Percentiles rank a stretch among this genome's conserved stretches.
phyloP scores from a whole-genome alignment of 2,329 filamentous ascomycete species.

The Scedosporium aurantiacum region DNA sequence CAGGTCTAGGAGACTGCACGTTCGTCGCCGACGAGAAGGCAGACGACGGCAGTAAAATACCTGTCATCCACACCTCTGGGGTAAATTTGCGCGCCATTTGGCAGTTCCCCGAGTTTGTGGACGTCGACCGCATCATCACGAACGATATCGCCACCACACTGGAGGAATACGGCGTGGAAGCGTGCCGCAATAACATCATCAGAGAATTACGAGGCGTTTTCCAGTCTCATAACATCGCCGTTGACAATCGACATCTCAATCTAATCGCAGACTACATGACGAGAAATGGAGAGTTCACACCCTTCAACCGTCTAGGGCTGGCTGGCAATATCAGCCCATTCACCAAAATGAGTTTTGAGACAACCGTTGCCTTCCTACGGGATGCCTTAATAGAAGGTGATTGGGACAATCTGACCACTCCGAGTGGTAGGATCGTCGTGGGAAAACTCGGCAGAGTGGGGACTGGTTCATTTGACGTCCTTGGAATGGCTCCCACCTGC shows the following conservation, averaged over 20 bases:
- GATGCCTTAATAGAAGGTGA: conserved; percentile 87
- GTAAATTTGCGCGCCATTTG: conserved; percentile 89
- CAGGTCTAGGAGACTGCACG: conserved; percentile 62
- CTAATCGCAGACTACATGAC: conserved; percentile 98
- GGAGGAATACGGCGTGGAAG: conserved; percentile 82
- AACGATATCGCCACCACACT: conserved; percentile 89
- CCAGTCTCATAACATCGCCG: conserved; percentile 77
- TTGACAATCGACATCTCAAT: conserved; percentile 86
- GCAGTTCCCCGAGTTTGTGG: conserved; percentile 71
- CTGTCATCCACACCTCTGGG: conserved; percentile 66
- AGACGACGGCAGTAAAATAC: conserved; percentile 36
- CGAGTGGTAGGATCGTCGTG: conserved; percentile 79
- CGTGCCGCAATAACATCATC: conserved; percentile 77
- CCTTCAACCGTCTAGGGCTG: conserved; percentile 87
- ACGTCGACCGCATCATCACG: conserved; percentile 76
- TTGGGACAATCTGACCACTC: conserved; percentile 76
- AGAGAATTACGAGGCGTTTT: conserved; percentile 80
- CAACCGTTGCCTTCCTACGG: conserved; percentile 83
- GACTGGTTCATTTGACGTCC: conserved; percentile 84
- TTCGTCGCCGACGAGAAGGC: conserved; percentile 51
- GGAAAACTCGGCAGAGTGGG: conserved; percentile 74
- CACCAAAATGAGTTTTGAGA: conserved; percentile 99
- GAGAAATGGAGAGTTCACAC: conserved; percentile 74
- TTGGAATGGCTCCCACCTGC: conserved; percentile 49
- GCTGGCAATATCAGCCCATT: conserved; percentile 79